phyloP scores from a whole-genome alignment of 768 basidiomycete genomes.

The Mycena vulgaris region DNA sequence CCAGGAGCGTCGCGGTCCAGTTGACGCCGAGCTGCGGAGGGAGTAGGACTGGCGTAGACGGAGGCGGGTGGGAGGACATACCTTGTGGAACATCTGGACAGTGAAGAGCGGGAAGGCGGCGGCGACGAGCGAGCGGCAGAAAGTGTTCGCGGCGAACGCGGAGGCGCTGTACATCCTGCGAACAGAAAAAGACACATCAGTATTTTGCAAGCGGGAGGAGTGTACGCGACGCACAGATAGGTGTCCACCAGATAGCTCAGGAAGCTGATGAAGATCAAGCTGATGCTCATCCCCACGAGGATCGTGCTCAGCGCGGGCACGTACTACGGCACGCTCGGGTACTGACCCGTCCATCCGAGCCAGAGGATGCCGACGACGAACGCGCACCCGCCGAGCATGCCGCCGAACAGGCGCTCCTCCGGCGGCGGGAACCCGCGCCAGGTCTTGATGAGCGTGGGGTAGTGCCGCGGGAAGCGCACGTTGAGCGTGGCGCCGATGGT shows the following conservation, averaged over 20 bases:
- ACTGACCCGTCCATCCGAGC: constrained; percentile 76
- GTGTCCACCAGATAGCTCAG: constrained; percentile 74
- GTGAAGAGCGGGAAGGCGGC: constrained; percentile 80
- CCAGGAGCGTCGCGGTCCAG: constrained; percentile 70
- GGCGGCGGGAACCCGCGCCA: constrained; percentile 72
- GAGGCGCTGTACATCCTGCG: constrained; percentile 69
- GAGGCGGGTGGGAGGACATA: constrained; percentile 44
- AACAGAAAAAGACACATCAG: not conserved
- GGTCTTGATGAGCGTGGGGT: constrained; percentile 60
- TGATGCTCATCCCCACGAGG: constrained; percentile 64
- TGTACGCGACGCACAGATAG: constrained; percentile 57
- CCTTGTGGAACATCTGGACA: constrained; percentile 71
- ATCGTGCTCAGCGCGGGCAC: constrained; percentile 69
- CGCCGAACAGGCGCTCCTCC: constrained; percentile 70
- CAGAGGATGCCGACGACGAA: constrained; percentile 75
- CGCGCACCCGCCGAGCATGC: constrained; percentile 69
- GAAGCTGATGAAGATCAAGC: constrained; percentile 74
- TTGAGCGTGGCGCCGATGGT: constrained; percentile 63
- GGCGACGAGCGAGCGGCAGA: constrained; percentile 70
- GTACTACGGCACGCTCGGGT: constrained; percentile 69
- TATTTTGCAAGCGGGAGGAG: not conserved
- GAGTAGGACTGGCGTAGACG: too few species aligned
- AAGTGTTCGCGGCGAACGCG: constrained; percentile 74
- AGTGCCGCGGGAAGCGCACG: constrained; percentile 53
- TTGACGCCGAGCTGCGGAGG: constrained; percentile 60